phyloP scores from a whole-genome alignment of 179 eudicot genomes.

The Dionaea muscipula region DNA sequence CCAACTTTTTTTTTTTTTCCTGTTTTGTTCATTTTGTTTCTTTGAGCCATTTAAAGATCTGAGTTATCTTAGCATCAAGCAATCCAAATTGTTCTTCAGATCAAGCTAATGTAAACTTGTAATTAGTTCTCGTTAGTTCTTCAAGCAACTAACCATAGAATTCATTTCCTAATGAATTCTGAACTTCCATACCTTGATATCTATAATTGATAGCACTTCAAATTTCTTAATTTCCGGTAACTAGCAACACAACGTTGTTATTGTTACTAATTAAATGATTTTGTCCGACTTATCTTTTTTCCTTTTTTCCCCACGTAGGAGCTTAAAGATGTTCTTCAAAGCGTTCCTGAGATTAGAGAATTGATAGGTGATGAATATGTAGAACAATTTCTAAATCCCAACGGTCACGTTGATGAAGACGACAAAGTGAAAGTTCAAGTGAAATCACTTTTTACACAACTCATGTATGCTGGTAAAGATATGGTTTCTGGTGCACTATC shows the following conservation, averaged over 20 bases:
- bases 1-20: not conserved
- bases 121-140: not conserved
- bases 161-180: not conserved
- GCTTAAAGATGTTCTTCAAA: constrained; percentile 41
- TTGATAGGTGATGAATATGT: constrained; percentile 43
- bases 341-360: constrained; percentile 64
- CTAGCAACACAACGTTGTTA: too few species aligned
- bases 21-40: not conserved
- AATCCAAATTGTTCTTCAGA: too few species aligned
- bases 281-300: constrained; percentile 2
- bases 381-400: constrained; percentile 31
- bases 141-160: not conserved
- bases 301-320: constrained; percentile 28
- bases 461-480: constrained; percentile 64
- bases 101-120: not conserved
- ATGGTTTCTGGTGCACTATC: constrained; percentile 34
- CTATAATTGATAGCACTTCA: too few species aligned
- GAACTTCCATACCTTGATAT: too few species aligned
- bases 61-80: too few species aligned
- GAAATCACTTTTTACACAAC: constrained; percentile 42
- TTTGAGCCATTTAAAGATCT: too few species aligned
- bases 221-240: too few species aligned
- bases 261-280: too few species aligned
- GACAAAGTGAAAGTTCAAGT: constrained; percentile 33
- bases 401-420: constrained; percentile 33